Percentiles rank a stretch among this genome's conserved stretches.
Evolutionary conservation across 139 green algal genomes (phyloP).

Genomic region (Auxenochlorella pyrenoidosa): DNA sequence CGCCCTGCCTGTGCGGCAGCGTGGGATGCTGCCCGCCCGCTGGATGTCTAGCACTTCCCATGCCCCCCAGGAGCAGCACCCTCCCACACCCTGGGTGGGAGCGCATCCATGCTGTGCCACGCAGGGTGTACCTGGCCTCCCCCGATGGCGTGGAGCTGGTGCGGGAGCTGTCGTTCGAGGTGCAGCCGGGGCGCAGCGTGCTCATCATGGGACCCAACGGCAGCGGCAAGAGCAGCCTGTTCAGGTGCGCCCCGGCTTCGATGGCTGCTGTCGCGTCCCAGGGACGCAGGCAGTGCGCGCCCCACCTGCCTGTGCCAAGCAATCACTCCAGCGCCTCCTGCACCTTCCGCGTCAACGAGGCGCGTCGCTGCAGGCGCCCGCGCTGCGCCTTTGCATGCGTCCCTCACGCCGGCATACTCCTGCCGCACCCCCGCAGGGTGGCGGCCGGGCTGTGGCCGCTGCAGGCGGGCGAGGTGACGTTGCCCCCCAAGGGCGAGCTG

Average conservation of each 20-base stretch:
- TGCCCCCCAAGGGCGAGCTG: conserved; percentile 63
- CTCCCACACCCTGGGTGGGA: too few species aligned
- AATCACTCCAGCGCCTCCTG: too few species aligned
- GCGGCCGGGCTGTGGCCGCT: conserved; percentile 92
- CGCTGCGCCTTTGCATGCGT: too few species aligned
- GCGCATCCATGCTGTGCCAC: too few species aligned
- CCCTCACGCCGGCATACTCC: too few species aligned
- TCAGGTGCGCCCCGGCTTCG: conserved; percentile 50
- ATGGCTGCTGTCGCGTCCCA: too few species aligned
- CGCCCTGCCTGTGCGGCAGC: not conserved
- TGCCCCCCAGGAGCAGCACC: too few species aligned
- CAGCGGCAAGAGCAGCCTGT: conserved; percentile 86
- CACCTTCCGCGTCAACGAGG: too few species aligned
- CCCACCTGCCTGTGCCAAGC: too few species aligned
- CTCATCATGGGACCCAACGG: conserved; percentile 95
- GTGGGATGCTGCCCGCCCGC: too few species aligned
- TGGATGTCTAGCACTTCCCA: too few species aligned
- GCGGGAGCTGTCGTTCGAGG: conserved; percentile 84
- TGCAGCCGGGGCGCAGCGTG: conserved; percentile 65
- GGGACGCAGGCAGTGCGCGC: not conserved
- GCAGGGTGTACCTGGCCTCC: conserved; percentile 83
- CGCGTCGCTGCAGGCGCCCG: too few species aligned
- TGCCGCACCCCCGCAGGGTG: conserved; percentile 55
- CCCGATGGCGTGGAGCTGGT: conserved; percentile 89
- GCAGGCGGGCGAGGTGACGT: conserved; percentile 63